These are phyloP conservation scores for Rhamnella rubrinervis DNA, from an alignment of 331 rosid species.

Conservation along the genomic window DNA sequence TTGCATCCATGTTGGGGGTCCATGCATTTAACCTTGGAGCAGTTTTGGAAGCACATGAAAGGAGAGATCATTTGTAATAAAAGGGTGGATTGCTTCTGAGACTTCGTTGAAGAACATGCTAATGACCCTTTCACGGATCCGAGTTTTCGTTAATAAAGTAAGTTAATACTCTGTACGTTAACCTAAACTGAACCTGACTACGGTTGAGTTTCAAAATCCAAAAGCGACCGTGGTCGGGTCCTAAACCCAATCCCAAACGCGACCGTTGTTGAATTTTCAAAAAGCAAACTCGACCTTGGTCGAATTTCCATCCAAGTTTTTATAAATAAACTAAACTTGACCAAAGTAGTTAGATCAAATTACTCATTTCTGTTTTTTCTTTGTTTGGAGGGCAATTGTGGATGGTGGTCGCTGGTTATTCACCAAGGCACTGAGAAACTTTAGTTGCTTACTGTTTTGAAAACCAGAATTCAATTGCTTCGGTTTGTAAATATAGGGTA, in stretches of 20 bases:
- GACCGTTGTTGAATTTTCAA: too few species aligned
- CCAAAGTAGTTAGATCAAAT: neutral
- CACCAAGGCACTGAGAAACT: neutral
- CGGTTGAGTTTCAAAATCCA: too few species aligned
- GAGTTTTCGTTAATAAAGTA: neutral
- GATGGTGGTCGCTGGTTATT: neutral
- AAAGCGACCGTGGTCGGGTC: too few species aligned
- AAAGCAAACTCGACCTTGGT: too few species aligned
- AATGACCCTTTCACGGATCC: neutral
- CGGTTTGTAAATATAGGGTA: too few species aligned
- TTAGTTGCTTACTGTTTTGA: too few species aligned
- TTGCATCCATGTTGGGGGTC: slow-evolving; percentile 28
- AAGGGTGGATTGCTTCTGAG: neutral
- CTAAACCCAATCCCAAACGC: too few species aligned
- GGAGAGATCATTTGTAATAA: slow-evolving; percentile 20
- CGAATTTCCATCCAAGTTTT: neutral
- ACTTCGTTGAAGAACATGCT: neutral
- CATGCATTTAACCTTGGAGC: slow-evolving; percentile 44
- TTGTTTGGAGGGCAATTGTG: neutral
- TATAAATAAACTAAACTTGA: neutral
- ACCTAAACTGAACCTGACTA: neutral
- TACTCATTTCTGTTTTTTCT: neutral
- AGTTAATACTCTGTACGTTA: neutral
- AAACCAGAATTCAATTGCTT: too few species aligned
- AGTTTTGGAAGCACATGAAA: slow-evolving; percentile 53